Evolutionary conservation across 495 filamentous ascomycete species (phyloP).

Genomic region (Tetracladium setigerum): DNA sequence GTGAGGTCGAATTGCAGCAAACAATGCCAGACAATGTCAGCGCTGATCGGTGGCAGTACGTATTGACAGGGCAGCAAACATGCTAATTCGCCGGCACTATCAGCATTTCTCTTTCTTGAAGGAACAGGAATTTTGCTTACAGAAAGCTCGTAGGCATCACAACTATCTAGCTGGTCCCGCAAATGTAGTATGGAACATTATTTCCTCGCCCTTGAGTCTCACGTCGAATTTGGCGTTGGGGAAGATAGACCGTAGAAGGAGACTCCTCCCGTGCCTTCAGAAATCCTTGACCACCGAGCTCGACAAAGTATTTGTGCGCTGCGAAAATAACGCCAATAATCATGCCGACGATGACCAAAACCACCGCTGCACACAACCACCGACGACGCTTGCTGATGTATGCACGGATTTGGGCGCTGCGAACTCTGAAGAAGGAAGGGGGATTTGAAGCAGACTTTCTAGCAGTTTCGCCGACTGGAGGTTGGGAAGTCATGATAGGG

Average conservation of each 20-base stretch:
- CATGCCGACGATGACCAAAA: constrained; percentile 1
- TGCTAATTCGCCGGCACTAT: constrained; percentile 2
- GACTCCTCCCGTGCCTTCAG: constrained; percentile 1
- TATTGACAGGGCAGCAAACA: constrained; percentile 17
- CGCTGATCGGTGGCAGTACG: constrained; percentile 1
- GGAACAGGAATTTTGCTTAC: constrained; percentile 1
- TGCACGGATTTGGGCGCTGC: not conserved
- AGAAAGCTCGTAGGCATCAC: constrained; percentile 9
- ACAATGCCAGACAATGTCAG: constrained; percentile 12
- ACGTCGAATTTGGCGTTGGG: constrained; percentile 3
- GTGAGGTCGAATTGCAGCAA: constrained; percentile 14
- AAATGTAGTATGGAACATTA: constrained; percentile 15
- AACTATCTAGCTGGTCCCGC: constrained; percentile 18
- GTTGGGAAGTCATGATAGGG: too few species aligned
- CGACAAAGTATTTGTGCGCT: constrained; percentile 10
- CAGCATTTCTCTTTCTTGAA: not conserved
- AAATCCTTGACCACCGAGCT: constrained; percentile 14
- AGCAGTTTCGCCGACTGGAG: too few species aligned
- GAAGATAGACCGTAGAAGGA: not conserved
- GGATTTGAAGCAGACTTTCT: too few species aligned
- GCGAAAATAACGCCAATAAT: constrained; percentile 8
- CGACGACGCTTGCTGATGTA: constrained; percentile 1
- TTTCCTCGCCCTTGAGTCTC: not conserved
- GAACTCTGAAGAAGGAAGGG: constrained; percentile 5
- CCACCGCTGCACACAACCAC: not conserved